Base-by-base conservation (phyloP, 139 green algal genomes). In the Closterium sp. region DNA sequence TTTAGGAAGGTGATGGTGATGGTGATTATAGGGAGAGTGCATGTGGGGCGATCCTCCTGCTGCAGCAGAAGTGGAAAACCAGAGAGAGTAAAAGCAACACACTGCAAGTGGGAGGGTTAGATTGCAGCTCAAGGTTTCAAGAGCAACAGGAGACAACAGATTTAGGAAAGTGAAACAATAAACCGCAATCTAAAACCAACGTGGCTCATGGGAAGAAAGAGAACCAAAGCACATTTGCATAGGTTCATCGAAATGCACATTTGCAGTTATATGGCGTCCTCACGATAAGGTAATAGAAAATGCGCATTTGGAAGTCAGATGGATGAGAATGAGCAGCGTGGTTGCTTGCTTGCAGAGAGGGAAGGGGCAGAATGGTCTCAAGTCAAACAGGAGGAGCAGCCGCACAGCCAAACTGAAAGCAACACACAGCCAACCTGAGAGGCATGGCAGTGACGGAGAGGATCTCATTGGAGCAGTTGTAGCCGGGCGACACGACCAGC, bases 391-490 rank as follows among this genome's bases (percentile, higher is more conserved):
- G 31, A 21, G 0, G 23, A 16, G 1, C 23, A 32, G 6, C n/a
- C 6, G 1, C 21, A 2, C 21, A 85, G 16, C n/a, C n/a, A 86
- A 32, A 85, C 76, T 5, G 23, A 30, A 4, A 85, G 3, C 23
- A n/a, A 7, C 76, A 31, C 84, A 35, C 84, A 35, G 10, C 84
- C 33, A 32, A 94, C 91, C 87, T 34, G 89, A 94, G 16, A 99
- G 96, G n/a, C 97, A 99, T 99, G 88, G 98, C 97, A 1, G 96
- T 96, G 86, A 99, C 97, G 91, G 96, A 97, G n/a, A 99, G 92
- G 88, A 99, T 97, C 94, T 99, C 98, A 93, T 99, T 99, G 16
- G n/a, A 85, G n/a, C n/a, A 4, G n/a, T 31, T 32, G 1, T 32
- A 8, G 16, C 28, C 81, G n/a, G n/a, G n/a, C n/a, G n/a, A n/a